Evolutionary conservation across 2,329 filamentous ascomycete genomes (phyloP).

Genomic region (Orbilia brochopaga): DNA sequence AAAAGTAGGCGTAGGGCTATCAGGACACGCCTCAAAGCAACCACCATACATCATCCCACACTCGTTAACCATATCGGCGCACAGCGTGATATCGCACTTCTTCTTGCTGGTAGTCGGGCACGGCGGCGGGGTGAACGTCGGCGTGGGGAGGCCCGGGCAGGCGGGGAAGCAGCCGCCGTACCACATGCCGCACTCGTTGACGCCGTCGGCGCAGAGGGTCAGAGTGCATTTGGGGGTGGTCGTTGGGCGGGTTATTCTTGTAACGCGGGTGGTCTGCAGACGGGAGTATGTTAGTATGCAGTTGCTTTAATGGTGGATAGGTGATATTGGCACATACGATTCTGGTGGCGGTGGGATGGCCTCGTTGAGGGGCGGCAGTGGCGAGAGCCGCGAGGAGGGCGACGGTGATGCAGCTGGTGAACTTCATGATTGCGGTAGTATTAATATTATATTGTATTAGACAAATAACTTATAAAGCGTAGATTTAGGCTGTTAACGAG

Average conservation of each 20-base stretch:
- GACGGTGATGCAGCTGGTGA: slow-evolving; percentile 15
- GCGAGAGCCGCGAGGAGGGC: slow-evolving; percentile 27
- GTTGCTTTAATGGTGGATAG: neutral
- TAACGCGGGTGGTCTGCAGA: slow-evolving; percentile 10
- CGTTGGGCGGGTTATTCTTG: slow-evolving; percentile 12
- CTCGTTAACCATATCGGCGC: slow-evolving; percentile 48
- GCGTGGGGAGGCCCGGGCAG: slow-evolving; percentile 27
- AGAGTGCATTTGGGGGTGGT: slow-evolving; percentile 10
- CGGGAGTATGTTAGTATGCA: neutral
- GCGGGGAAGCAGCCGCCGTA: slow-evolving; percentile 43
- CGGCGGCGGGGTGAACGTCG: slow-evolving; percentile 24
- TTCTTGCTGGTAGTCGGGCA: slow-evolving; percentile 5
- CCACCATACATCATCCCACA: slow-evolving; percentile 52
- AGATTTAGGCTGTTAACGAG: neutral
- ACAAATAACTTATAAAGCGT: neutral
- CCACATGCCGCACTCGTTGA: slow-evolving; percentile 36
- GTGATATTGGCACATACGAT: slow-evolving; percentile 6
- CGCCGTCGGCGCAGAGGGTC: slow-evolving; percentile 22
- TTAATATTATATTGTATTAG: slow-evolving; percentile 4
- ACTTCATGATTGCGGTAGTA: slow-evolving; percentile 21
- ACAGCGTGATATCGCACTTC: slow-evolving; percentile 25
- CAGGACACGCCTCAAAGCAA: slow-evolving; percentile 45
- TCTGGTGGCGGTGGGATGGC: slow-evolving; percentile 8
- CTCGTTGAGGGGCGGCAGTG: slow-evolving; percentile 14
- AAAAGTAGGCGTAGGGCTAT: slow-evolving; percentile 15